A percentile compares a stretch with the other conserved stretches of the same genome.
Conservation (phyloP, 805 yeast genomes). For the Saccharomycopsis fibuligera region DNA sequence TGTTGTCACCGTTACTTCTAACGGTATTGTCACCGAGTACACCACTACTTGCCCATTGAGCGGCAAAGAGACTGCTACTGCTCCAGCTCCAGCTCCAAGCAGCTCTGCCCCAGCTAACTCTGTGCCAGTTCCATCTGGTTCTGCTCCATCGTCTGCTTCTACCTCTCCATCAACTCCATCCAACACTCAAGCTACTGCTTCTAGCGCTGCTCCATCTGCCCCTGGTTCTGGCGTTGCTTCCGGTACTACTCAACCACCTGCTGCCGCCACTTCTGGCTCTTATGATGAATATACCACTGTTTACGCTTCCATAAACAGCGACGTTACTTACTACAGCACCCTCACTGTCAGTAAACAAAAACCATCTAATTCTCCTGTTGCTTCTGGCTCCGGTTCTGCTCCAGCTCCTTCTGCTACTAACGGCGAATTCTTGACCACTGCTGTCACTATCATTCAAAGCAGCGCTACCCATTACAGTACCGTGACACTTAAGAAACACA, state of each 20-base stretch:
- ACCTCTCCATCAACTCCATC: no score
- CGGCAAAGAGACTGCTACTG: background rate
- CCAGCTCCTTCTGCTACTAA: no score
- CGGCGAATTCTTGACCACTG: background rate
- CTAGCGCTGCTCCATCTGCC: background rate
- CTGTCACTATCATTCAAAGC: background rate
- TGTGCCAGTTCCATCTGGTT: background rate
- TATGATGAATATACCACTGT: background rate
- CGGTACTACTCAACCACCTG: background rate
- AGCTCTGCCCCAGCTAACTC: background rate
- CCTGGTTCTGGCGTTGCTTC: background rate
- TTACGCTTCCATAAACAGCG: background rate
- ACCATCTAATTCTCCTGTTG: no score
- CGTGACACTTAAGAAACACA: background rate
- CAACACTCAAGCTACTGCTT: no score
- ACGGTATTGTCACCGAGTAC: slow-evolving; percentile 22
- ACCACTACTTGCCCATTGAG: slow-evolving; percentile 26
- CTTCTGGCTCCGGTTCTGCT: no score
- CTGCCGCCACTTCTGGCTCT: background rate
- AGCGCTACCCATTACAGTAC: background rate
- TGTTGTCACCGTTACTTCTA: slow-evolving; percentile 22
- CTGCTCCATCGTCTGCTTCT: background rate
- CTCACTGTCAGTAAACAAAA: background rate
- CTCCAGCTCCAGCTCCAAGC: background rate
- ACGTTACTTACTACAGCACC: background rate